These are phyloP conservation scores for Tetraselmis chui DNA, from an alignment of 139 green algal genomes.

Conservation along the genomic window DNA sequence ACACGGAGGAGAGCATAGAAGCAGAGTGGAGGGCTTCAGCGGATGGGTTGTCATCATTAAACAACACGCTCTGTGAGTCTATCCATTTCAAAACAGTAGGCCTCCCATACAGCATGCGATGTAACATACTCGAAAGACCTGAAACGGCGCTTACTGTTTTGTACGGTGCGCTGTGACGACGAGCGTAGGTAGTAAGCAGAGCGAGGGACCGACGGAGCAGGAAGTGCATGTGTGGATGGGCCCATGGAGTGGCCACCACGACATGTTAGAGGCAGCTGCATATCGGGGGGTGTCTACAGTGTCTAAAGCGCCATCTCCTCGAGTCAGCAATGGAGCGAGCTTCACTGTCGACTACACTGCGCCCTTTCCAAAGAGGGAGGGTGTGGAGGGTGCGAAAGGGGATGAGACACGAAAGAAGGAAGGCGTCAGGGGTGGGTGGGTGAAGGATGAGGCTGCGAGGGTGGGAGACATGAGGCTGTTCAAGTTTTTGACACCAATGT, in stretches of 20 bases:
- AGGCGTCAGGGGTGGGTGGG: too few relatives aligned
- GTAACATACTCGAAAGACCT: neutral
- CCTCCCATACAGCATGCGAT: neutral
- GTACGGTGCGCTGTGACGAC: neutral
- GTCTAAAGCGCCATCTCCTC: too few relatives aligned
- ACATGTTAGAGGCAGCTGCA: neutral
- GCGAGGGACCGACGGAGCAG: neutral
- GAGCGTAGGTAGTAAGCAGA: neutral
- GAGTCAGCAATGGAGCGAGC: too few relatives aligned
- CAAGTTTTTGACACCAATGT: neutral
- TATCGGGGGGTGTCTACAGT: too few relatives aligned
- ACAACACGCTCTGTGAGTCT: neutral
- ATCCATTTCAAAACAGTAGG: neutral
- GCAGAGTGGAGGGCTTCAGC: too few relatives aligned
- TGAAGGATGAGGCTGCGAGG: neutral
- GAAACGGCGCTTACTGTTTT: neutral
- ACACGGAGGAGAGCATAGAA: too few relatives aligned
- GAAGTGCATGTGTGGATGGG: neutral
- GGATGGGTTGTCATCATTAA: neutral
- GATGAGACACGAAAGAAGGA: too few relatives aligned
- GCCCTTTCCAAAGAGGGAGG: too few relatives aligned
- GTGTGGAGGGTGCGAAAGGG: too few relatives aligned
- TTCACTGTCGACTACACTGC: too few relatives aligned
- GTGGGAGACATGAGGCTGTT: neutral
- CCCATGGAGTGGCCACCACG: neutral